Evolutionary conservation across 129 eudicot genomes (phyloP).

Genomic region (Pseudognaphalium luteoalbum): DNA sequence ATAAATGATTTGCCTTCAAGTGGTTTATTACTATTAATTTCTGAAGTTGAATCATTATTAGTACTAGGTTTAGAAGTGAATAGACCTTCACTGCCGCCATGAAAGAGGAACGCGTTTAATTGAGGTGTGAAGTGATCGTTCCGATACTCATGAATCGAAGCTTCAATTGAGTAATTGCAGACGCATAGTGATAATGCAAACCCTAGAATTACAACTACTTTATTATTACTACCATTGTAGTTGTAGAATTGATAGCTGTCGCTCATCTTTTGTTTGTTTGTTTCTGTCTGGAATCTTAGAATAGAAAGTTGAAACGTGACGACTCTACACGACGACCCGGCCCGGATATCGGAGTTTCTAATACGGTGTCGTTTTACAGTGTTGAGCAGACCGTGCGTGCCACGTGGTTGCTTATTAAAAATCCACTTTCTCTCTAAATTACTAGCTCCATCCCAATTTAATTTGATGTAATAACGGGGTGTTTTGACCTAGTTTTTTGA

Average conservation of each 20-base stretch:
- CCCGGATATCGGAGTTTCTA: not conserved
- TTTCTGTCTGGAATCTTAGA: not conserved
- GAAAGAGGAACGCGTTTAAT: conserved; percentile 62
- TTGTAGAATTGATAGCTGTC: not conserved
- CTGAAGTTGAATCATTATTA: not conserved
- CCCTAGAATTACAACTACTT: not conserved
- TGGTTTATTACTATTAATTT: conserved; percentile 32
- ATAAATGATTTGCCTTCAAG: conserved; percentile 59
- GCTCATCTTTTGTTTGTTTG: not conserved
- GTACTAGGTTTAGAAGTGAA: conserved; percentile 50
- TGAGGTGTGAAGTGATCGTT: conserved; percentile 49
- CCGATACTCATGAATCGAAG: conserved; percentile 61
- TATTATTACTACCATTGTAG: not conserved
- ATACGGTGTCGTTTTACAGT: not conserved
- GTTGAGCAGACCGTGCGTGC: not conserved
- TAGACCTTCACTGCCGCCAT: conserved; percentile 79
- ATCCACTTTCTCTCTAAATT: too few species aligned
- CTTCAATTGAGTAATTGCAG: conserved; percentile 27
- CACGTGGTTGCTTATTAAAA: not conserved
- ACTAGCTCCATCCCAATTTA: too few species aligned
- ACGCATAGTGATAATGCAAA: not conserved
- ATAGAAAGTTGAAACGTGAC: not conserved
- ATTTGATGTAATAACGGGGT: too few species aligned
- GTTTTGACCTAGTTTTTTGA: too few species aligned
- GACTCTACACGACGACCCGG: not conserved